Evolutionary conservation across 805 yeast genomes (phyloP).

Genomic region (Lachancea cidri): DNA sequence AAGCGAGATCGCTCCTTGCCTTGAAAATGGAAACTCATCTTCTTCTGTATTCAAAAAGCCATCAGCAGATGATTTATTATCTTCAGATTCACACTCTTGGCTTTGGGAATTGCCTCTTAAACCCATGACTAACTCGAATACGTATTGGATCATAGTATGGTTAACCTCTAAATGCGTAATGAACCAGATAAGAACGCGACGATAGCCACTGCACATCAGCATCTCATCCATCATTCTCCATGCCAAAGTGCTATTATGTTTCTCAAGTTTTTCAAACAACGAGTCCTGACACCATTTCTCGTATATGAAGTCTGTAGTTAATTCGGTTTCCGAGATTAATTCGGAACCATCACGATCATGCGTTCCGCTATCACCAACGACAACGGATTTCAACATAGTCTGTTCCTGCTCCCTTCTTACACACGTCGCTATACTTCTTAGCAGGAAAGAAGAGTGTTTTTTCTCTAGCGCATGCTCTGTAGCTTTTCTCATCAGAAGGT

Average conservation of each 20-base stretch:
- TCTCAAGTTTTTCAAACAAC: slow-evolving; percentile 48
- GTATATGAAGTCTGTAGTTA: slow-evolving; percentile 49
- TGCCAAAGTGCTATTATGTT: slow-evolving; percentile 47
- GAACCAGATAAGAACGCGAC: slow-evolving; percentile 63
- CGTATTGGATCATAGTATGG: slow-evolving; percentile 53
- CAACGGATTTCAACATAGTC: slow-evolving; percentile 19
- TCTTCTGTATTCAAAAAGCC: neutral
- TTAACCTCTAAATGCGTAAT: slow-evolving; percentile 57
- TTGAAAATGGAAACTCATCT: slow-evolving; percentile 38
- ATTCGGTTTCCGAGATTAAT: slow-evolving; percentile 21
- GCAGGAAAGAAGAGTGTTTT: slow-evolving; percentile 15
- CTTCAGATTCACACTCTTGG: slow-evolving; percentile 12
- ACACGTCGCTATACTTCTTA: slow-evolving; percentile 47
- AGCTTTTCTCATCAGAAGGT: slow-evolving; percentile 17
- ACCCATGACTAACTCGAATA: slow-evolving; percentile 55
- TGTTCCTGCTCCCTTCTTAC: slow-evolving; percentile 41
- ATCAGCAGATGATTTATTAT: slow-evolving; percentile 4
- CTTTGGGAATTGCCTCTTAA: slow-evolving; percentile 42
- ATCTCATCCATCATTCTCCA: slow-evolving; percentile 62
- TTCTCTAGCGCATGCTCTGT: slow-evolving; percentile 14
- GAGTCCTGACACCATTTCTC: slow-evolving; percentile 39
- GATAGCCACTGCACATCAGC: slow-evolving; percentile 60
- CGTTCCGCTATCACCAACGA: slow-evolving; percentile 2
- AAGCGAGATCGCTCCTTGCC: slow-evolving; percentile 50
- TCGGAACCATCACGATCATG: slow-evolving; percentile 2